Percentiles rank a stretch among this genome's conserved stretches.
Evolutionary conservation across 1,284 basidiomycete species (phyloP).

Genomic region (Irpex sp.): DNA sequence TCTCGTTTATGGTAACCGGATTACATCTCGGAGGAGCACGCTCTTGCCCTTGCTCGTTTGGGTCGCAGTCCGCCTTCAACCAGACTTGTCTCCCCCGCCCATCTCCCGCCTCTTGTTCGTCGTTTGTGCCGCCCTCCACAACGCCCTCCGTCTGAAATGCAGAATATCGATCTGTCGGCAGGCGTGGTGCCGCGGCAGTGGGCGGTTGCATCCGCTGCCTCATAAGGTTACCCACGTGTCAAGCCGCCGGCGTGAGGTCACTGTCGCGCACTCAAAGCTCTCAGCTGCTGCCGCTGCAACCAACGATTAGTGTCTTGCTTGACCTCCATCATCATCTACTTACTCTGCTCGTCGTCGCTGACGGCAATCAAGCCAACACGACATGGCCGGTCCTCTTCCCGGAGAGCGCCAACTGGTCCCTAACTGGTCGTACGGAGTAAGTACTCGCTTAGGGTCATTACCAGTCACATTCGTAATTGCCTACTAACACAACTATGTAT

Average conservation of each 20-base stretch:
- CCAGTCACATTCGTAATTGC: too few species aligned
- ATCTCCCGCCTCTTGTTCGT: neutral
- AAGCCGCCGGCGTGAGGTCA: neutral
- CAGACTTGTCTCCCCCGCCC: neutral
- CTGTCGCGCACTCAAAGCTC: neutral
- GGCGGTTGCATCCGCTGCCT: neutral
- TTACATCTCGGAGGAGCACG: too few species aligned
- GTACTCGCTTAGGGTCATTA: neutral
- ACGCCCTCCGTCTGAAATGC: neutral
- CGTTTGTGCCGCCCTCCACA: neutral
- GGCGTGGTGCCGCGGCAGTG: neutral
- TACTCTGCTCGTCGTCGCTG: constrained; percentile 3
- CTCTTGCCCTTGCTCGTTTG: neutral
- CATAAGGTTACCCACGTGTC: constrained; percentile 4
- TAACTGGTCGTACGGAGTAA: constrained; percentile 26
- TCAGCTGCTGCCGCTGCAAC: neutral
- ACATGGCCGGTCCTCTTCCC: constrained; percentile 9
- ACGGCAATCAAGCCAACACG: neutral
- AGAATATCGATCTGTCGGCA: neutral
- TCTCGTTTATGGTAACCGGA: neutral
- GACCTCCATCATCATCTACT: constrained; percentile 1
- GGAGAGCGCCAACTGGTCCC: constrained; percentile 22
- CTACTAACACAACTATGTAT: neutral
- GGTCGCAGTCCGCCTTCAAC: neutral
- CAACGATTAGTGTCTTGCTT: neutral